Conservation (phyloP, 306 rosid genomes). For the Medicago ruthenica region DNA sequence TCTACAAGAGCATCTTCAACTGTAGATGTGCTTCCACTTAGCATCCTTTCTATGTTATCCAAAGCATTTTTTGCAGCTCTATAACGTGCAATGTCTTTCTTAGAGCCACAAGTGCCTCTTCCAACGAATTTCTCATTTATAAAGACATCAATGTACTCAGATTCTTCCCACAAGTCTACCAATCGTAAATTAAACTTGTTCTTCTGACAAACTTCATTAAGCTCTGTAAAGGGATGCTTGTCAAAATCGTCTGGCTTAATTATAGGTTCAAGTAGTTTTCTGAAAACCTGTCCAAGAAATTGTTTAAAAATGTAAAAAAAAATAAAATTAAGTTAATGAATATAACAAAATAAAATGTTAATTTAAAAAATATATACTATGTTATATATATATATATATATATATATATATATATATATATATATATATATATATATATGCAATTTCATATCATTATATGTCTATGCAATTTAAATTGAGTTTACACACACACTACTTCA, state of each 20-base stretch:
- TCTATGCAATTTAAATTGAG: no score
- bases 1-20: not conserved
- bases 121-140: not conserved
- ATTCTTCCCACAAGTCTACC: not conserved
- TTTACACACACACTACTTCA: no score
- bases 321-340: not conserved
- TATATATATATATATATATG: no score
- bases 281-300: not conserved
- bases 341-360: no score
- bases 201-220: not conserved
- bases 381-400: no score
- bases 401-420: no score
- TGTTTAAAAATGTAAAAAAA: not conserved
- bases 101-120: not conserved
- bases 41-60: not conserved
- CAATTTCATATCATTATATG: no score
- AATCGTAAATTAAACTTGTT: not conserved
- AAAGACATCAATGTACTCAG: not conserved
- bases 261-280: not conserved
- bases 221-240: not conserved
- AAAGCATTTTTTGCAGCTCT: constrained; percentile 10
- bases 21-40: not conserved
- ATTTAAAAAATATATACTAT: no score
- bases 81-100: not conserved
- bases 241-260: not conserved